Evolutionary conservation across 495 filamentous ascomycete genomes (phyloP), one percentile per base, ranked within the genome.

Genomic region (Cercophora scortea): DNA sequence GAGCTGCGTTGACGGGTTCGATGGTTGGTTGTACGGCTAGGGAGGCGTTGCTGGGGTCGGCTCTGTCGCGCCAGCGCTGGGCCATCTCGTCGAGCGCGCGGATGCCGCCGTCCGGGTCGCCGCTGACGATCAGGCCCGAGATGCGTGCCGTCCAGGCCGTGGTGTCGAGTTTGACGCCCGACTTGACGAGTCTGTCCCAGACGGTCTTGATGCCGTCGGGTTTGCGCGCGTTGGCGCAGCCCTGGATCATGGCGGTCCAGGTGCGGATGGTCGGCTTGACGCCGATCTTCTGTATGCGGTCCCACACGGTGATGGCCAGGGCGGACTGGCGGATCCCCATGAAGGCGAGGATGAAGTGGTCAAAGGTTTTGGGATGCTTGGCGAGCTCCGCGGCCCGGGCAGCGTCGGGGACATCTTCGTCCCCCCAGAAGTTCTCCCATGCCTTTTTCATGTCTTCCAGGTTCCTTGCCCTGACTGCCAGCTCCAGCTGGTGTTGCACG

Each of bases 241-340:
- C 86, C 25, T 70, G 56, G 19, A 89, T 71, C 81, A 88, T 86
- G 32, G 74, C 65, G 38, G 75, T 79, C 79, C 80, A 88, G 0
- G 83, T 82, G 48, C 62, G 71, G 12, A 79, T 54, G 11, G 66
- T 76, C 16, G 85, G 82, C 33, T 64, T 60, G 33, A 79, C 56
- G 0, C 77, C 78, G 49, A 64, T 47, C 10, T 61, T 49, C 35
- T 79, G 65, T 74, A 87, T 79, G 49, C 71, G 56, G 51, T 82
- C 80, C 79, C 83, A 85, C 5, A 81, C 79, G 3, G 77, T 66
- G 25, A 82, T 66, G 10, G 82, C 75, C 4, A 65, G 56, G n/a
- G 76, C 60, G 1, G 71, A 66, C 52, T 68, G 68, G 25, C 71
- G 59, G 16, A 86, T 52, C 3, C 64, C 55, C 65, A 80, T 78